Conservation (phyloP, 106 monocot species). For the Chionographis japonica region DNA sequence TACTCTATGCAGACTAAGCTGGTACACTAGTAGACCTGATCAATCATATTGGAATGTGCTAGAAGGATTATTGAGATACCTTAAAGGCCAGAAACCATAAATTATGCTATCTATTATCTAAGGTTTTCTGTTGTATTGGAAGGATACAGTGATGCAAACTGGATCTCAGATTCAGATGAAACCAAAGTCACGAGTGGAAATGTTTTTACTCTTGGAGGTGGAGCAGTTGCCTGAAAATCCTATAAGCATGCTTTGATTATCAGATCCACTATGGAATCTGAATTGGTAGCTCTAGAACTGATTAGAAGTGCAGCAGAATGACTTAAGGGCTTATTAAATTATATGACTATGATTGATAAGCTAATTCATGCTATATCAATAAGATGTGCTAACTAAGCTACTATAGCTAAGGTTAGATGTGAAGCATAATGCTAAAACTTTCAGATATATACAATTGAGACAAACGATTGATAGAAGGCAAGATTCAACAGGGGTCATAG, state of each 20-base stretch:
- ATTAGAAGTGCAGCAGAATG: neutral
- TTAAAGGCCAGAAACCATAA: neutral
- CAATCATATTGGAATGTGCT: no score
- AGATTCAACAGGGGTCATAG: neutral
- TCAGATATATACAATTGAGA: neutral
- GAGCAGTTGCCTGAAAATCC: neutral
- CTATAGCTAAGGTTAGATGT: no score
- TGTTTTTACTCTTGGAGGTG: neutral
- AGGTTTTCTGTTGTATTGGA: neutral
- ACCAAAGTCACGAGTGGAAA: neutral
- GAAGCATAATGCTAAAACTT: no score
- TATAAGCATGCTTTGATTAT: neutral
- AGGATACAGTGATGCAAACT: neutral
- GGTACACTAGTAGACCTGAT: no score
- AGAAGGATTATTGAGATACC: neutral
- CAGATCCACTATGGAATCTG: neutral
- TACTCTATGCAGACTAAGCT: no score
- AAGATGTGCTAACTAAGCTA: no score
- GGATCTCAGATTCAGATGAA: conserved; percentile 2
- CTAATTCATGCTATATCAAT: neutral
- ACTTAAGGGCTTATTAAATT: neutral
- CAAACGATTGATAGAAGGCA: neutral
- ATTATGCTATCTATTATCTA: neutral
- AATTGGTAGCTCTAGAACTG: neutral
- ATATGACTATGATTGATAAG: neutral